Conservation (phyloP, 2,329 filamentous ascomycete species). For the Ceratocystis cacaofunesta region DNA sequence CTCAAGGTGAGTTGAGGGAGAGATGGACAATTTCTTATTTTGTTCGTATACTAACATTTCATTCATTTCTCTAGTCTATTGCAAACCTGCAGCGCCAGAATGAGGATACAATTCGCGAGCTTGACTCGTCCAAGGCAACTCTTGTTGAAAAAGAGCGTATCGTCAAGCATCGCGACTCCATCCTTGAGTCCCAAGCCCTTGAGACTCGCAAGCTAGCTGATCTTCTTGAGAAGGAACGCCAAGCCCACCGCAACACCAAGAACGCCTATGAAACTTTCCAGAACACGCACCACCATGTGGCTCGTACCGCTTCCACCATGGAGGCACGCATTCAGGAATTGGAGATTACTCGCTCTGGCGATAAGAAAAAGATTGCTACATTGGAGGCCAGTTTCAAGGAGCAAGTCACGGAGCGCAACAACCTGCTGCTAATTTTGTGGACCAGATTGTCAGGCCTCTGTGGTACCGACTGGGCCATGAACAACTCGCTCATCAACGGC, state of each 20-base stretch:
- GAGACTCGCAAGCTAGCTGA: constrained; percentile 76
- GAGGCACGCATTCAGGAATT: constrained; percentile 76
- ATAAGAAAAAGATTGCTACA: constrained; percentile 59
- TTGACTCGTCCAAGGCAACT: constrained; percentile 62
- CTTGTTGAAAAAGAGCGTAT: constrained; percentile 82
- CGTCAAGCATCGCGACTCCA: constrained; percentile 73
- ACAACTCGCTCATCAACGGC: constrained; percentile 77
- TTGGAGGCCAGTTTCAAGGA: constrained; percentile 74
- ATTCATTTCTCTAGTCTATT: constrained; percentile 43
- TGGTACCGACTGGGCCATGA: constrained; percentile 80
- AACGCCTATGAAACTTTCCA: constrained; percentile 77
- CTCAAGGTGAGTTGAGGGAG: constrained; percentile 46
- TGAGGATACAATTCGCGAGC: constrained; percentile 66
- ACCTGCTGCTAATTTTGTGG: constrained; percentile 77
- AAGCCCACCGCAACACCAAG: constrained; percentile 71
- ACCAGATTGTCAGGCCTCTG: constrained; percentile 74
- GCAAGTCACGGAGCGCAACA: constrained; percentile 78
- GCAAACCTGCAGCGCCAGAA: constrained; percentile 77
- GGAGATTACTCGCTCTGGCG: constrained; percentile 61
- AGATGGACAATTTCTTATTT: neutral
- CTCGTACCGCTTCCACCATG: constrained; percentile 71
- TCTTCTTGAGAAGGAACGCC: constrained; percentile 78
- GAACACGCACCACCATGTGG: constrained; percentile 73
- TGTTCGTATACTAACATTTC: neutral
- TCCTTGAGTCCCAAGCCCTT: constrained; percentile 77